phyloP scores from a whole-genome alignment of 139 green algal species.

The Chlamydomonas eustigma region DNA sequence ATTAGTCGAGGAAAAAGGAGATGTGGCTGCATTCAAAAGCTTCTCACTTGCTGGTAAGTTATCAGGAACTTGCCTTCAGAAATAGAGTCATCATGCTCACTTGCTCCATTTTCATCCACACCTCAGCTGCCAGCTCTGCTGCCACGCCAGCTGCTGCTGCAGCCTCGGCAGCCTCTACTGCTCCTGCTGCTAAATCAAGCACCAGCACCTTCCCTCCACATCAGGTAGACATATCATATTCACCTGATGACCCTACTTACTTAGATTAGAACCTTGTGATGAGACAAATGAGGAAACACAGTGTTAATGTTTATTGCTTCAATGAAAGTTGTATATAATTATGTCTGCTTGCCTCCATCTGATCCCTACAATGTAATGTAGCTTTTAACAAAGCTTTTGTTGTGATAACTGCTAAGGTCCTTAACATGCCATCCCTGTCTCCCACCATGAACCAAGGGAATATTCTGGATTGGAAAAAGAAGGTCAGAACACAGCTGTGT shows the following conservation, averaged over 20 bases:
- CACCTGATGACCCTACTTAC: no score
- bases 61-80: no score
- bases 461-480: conserved; percentile 89
- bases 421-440: conserved; percentile 88
- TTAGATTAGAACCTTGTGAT: no score
- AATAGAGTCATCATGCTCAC: not conserved
- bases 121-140: not conserved
- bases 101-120: not conserved
- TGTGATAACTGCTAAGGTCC: conserved; percentile 41
- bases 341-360: no score
- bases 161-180: not conserved
- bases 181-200: conserved; percentile 6
- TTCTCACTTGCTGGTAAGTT: conserved; percentile 33
- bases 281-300: no score
- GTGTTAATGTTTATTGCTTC: no score
- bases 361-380: no score
- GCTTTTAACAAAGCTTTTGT: no score
- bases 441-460: conserved; percentile 93
- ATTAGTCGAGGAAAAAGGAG: conserved; percentile 72
- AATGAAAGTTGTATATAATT: no score
- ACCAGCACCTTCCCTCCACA: not conserved
- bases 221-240: not conserved
- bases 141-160: not conserved
- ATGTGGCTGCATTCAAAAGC: conserved; percentile 71
- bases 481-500: conserved; percentile 52